Conservation (phyloP, 129 eudicot genomes). For the Flaveria sonorensis region DNA sequence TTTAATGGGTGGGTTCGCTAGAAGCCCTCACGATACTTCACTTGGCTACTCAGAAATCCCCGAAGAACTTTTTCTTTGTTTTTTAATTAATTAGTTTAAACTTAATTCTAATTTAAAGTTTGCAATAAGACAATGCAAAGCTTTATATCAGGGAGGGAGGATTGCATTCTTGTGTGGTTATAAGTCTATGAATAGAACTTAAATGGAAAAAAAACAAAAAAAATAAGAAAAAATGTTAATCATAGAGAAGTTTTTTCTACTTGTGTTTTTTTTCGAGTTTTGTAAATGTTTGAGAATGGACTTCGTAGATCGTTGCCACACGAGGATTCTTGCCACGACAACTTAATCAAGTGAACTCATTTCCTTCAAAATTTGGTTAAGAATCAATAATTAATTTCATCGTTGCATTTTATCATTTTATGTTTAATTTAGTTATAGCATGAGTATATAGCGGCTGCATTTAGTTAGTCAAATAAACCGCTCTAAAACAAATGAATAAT, state of each 20-base stretch:
- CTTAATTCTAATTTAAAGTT: neutral
- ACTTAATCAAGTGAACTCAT: neutral
- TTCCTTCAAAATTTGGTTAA: neutral
- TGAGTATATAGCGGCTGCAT: neutral
- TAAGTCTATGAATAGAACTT: no score
- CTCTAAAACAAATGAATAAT: neutral
- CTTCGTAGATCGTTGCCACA: neutral
- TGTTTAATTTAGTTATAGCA: neutral
- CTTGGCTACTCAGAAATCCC: no score
- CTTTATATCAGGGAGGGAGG: neutral
- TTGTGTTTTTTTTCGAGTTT: neutral
- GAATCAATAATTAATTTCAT: neutral
- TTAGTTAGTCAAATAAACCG: neutral
- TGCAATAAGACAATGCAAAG: neutral
- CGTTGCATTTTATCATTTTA: neutral
- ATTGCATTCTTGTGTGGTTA: neutral
- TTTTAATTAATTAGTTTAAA: no score
- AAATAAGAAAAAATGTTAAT: no score
- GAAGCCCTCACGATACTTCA: neutral
- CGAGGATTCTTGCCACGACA: neutral
- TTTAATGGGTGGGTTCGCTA: neutral
- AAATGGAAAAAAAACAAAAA: no score
- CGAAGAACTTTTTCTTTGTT: no score
- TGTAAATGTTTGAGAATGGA: neutral
- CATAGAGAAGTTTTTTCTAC: no score